Percentiles rank a stretch among this genome's conserved stretches.
These are phyloP conservation scores for Eucalyptus curtisii DNA, from an alignment of 345 rosid genomes.

Conservation along the genomic window DNA sequence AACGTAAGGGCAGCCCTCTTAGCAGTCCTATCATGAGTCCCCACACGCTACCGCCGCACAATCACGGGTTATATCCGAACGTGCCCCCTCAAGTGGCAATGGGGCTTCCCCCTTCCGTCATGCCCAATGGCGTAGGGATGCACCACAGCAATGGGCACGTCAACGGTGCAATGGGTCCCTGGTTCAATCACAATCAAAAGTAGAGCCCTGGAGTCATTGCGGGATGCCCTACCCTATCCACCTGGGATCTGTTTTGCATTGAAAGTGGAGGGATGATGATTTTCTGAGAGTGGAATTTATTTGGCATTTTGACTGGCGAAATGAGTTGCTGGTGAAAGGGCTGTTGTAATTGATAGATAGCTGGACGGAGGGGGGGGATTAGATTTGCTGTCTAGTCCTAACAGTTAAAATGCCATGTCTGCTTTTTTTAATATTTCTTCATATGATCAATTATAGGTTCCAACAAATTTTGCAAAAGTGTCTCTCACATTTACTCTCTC, in stretches of 20 bases:
- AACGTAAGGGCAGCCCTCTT: conserved; percentile 63
- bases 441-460: not conserved
- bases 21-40: conserved; percentile 62
- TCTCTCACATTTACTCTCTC: not conserved
- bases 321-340: not conserved
- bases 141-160: conserved; percentile 74
- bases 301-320: conserved; percentile 28
- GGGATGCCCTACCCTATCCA: conserved; percentile 1
- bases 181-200: conserved; percentile 81
- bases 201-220: not conserved
- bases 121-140: conserved; percentile 65
- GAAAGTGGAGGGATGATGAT: not conserved
- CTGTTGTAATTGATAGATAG: not conserved
- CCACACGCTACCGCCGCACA: conserved; percentile 48
- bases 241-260: conserved; percentile 4
- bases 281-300: not conserved
- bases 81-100: conserved; percentile 68
- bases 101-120: conserved; percentile 52
- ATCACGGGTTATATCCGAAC: conserved; percentile 55
- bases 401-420: conserved; percentile 15
- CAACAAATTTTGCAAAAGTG: not conserved
- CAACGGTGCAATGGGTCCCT: conserved; percentile 67
- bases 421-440: not conserved
- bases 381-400: not conserved
- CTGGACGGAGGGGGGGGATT: not conserved